Conservation (phyloP, 2,329 filamentous ascomycete genomes). For the Epichloe bromicola region DNA sequence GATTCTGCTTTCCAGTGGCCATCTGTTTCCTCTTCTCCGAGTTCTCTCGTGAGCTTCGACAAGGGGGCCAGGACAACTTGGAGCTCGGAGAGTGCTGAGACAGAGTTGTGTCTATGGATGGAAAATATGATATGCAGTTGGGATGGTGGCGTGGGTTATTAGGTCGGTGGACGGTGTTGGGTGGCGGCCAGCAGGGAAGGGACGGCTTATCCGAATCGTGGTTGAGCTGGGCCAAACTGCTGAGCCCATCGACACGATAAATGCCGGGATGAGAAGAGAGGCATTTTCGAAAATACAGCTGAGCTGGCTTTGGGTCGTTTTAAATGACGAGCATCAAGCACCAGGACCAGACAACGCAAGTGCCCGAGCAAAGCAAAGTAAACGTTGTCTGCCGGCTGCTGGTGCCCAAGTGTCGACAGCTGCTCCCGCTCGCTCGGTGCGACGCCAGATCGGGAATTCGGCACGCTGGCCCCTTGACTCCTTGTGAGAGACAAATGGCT, state of each 20-base stretch:
- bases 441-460: conserved; percentile 2
- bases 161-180: background rate
- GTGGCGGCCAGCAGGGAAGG: background rate
- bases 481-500: background rate
- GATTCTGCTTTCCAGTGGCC: background rate
- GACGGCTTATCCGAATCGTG: background rate
- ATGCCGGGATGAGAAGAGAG: background rate
- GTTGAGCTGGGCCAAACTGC: background rate
- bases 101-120: background rate
- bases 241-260: background rate
- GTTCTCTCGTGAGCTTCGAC: background rate
- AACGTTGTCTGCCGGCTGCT: background rate
- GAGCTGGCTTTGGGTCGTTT: background rate
- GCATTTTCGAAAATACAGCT: background rate
- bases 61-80: background rate
- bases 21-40: background rate
- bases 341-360: background rate
- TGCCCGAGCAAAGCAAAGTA: no score
- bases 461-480: background rate
- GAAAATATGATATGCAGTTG: background rate
- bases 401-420: background rate
- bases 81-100: background rate
- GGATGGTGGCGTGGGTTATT: background rate
- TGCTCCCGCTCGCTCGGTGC: background rate
- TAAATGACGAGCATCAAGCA: background rate